Evolutionary conservation across 2,329 filamentous ascomycete genomes (phyloP).

Genomic region (Macrophomina phaseolina): DNA sequence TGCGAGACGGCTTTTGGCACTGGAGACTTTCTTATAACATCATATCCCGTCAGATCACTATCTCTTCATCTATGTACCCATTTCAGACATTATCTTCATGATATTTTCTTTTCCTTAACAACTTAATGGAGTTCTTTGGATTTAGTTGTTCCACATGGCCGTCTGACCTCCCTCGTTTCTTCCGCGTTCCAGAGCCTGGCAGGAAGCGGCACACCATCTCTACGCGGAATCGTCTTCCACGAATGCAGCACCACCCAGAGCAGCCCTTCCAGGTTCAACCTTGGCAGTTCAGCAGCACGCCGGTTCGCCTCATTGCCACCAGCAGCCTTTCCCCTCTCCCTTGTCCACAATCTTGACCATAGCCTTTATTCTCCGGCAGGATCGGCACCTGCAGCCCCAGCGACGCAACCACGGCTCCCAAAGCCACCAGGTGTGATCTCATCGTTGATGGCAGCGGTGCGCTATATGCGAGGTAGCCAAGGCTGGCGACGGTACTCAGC

Average conservation of each 20-base stretch:
- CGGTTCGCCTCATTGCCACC: slow-evolving; percentile 7
- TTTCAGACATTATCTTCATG: too few relatives aligned
- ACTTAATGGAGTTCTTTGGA: too few relatives aligned
- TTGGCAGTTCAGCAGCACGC: slow-evolving; percentile 6
- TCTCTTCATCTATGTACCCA: too few relatives aligned
- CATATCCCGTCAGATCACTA: too few relatives aligned
- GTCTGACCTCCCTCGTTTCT: not conserved
- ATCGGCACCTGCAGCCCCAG: slow-evolving; percentile 19
- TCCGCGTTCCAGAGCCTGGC: not conserved
- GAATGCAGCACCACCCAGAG: slow-evolving; percentile 7
- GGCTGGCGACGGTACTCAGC: slow-evolving; percentile 6
- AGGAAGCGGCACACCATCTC: not conserved
- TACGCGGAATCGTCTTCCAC: not conserved
- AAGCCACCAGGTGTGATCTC: not conserved
- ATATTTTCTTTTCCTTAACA: too few relatives aligned
- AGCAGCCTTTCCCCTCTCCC: not conserved
- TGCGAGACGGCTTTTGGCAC: too few relatives aligned
- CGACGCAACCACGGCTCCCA: slow-evolving; percentile 1
- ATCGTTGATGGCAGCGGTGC: not conserved
- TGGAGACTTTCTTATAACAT: too few relatives aligned
- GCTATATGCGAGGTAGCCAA: slow-evolving; percentile 1
- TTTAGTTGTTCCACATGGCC: too few relatives aligned
- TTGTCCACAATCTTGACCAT: slow-evolving; percentile 15
- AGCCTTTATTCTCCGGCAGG: slow-evolving; percentile 3
- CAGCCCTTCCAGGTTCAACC: slow-evolving; percentile 5